Evolutionary conservation across 495 filamentous ascomycete genomes (phyloP).

Genomic region (Aspergillus haitiensis): DNA sequence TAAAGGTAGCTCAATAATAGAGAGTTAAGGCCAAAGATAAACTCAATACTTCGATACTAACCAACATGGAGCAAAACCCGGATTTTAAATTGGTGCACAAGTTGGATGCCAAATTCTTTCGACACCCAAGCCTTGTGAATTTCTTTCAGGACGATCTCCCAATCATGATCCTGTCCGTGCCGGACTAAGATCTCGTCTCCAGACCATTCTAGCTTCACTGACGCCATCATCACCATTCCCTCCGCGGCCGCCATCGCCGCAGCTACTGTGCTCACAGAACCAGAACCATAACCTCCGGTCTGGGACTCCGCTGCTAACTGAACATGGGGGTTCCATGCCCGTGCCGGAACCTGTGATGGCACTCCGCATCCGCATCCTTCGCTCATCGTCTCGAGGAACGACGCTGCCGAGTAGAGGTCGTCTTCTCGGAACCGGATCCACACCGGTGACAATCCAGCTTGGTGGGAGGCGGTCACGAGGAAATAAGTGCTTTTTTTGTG

Average conservation of each 20-base stretch:
- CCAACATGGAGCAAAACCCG: conserved; percentile 16
- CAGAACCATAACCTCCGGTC: background rate
- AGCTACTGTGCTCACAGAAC: background rate
- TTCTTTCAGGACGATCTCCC: conserved; percentile 9
- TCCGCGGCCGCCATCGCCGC: background rate
- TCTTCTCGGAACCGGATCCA: conserved; percentile 9
- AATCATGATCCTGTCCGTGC: conserved; percentile 18
- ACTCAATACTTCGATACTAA: background rate
- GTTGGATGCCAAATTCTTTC: background rate
- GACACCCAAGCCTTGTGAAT: conserved; percentile 13
- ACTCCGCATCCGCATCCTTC: conserved; percentile 2
- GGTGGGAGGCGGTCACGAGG: conserved; percentile 6
- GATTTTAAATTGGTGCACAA: conserved; percentile 13
- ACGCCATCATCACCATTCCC: conserved; percentile 12
- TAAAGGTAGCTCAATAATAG: background rate
- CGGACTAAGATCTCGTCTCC: conserved; percentile 17
- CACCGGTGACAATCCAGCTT: background rate
- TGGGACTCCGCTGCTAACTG: background rate
- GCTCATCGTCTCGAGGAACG: conserved; percentile 16
- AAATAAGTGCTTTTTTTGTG: conserved; percentile 15
- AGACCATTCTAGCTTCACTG: conserved; percentile 19
- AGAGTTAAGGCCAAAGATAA: too few relatives aligned
- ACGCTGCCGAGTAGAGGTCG: conserved; percentile 9
- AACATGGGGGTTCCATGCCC: background rate
- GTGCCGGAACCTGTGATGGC: background rate